Evolutionary conservation across 75 land plant species (phyloP), one percentile per base, ranked within the genome.

Genomic region (Chamaecyparis obtusa): DNA sequence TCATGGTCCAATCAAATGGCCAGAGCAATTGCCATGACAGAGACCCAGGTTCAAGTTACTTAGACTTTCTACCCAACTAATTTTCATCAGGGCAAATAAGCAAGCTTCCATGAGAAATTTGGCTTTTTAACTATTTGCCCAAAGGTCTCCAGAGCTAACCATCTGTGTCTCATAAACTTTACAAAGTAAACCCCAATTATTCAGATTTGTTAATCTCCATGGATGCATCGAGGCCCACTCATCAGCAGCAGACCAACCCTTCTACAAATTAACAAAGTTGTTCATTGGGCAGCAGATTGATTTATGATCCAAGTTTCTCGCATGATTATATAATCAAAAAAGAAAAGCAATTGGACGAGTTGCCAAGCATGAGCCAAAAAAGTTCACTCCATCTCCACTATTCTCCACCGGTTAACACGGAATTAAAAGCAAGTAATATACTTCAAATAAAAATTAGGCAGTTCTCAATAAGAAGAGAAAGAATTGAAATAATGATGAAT

Each of bases 401-500:
- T 71, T 71, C n/a, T 71, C 75, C 75, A n/a, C 36, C 11, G 36
- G 33, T 10, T 33, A 74, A 74, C 82, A 79, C 10, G 4, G 27
- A 21, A 19, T 21, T 33, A 19, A 41, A 37, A 10, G 39, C 21
- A 3, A 77, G 37, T 1, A 36, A 39, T 5, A 19, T 21, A 39
- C 13, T 79, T 79, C 48, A 79, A 17, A 41, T 21, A 21, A 79
- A 19, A 79, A 33, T 19, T 39, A 17, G 24, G 82, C 44, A 39
- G 9, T 2, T 79, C 1, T 37, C 39, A 2, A 17, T 19, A 8
- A 19, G 17, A 39, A 79, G 36, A 79, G 9, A 79, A 79, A 39
- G 82, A 39, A 79, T 39, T 39, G 39, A 79, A 79, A 79, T 79
- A 37, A 39, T 79, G 82, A 41, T 79, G 44, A 39, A 79, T 79